Evolutionary conservation across 345 rosid species (phyloP).

Genomic region (Populus tremula): DNA sequence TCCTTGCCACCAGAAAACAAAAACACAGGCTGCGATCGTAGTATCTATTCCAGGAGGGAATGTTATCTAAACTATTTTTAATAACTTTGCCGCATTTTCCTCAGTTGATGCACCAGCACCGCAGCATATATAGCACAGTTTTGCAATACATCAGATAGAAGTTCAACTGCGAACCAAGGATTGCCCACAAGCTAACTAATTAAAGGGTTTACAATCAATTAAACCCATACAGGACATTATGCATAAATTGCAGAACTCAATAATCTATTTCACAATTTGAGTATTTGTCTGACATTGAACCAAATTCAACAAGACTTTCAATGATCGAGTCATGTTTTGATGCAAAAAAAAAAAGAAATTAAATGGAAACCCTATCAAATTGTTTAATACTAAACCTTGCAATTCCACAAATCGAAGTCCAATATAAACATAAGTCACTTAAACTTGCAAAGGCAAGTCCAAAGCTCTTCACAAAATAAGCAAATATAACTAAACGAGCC

Average conservation of each 20-base stretch:
- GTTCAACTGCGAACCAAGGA: neutral
- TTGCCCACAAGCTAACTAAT: neutral
- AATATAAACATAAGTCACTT: too few relatives aligned
- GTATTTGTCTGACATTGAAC: neutral
- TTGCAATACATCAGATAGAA: neutral
- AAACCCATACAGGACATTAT: neutral
- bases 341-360: too few relatives aligned
- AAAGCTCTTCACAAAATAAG: neutral
- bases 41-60: slow-evolving; percentile 63
- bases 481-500: neutral
- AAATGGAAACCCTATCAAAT: too few relatives aligned
- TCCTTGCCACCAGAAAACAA: slow-evolving; percentile 88
- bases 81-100: slow-evolving; percentile 41
- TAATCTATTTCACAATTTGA: neutral
- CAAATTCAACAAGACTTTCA: neutral
- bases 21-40: slow-evolving; percentile 46
- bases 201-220: neutral
- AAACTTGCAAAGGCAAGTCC: too few relatives aligned
- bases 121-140: slow-evolving; percentile 25
- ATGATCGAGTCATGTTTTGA: too few relatives aligned
- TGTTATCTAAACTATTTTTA: slow-evolving; percentile 86
- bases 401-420: too few relatives aligned
- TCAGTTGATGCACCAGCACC: slow-evolving; percentile 51
- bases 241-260: neutral
- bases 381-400: too few relatives aligned